phyloP scores from a whole-genome alignment of 1,139 yeast species.

The Yamadazyma pseudoaaseri region DNA sequence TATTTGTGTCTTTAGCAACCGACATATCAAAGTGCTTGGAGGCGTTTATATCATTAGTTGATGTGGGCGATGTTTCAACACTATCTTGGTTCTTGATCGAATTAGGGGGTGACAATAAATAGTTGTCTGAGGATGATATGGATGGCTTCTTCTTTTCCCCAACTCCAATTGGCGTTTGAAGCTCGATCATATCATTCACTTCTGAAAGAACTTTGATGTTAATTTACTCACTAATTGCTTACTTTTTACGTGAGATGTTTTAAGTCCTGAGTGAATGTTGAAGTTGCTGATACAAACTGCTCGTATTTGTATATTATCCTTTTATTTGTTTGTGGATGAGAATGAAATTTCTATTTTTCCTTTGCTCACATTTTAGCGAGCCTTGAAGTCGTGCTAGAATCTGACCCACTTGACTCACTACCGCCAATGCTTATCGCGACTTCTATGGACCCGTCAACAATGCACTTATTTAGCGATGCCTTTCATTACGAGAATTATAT shows the following conservation, averaged over 20 bases:
- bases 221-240: too few species aligned
- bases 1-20: not conserved
- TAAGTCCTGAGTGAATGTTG: too few species aligned
- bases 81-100: constrained; percentile 22
- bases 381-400: too few species aligned
- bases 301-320: too few species aligned
- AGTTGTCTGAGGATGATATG: constrained; percentile 14
- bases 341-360: not conserved
- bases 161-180: not conserved
- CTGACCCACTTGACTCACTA: too few species aligned
- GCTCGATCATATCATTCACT: constrained; percentile 5
- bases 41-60: constrained; percentile 12
- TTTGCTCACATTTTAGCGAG: not conserved
- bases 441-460: too few species aligned
- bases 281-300: too few species aligned
- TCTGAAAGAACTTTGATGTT: not conserved
- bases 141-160: constrained; percentile 9
- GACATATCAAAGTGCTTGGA: constrained; percentile 1
- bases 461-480: too few species aligned
- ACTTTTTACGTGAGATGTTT: too few species aligned
- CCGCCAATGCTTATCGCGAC: too few species aligned
- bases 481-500: too few species aligned
- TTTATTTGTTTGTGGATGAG: not conserved
- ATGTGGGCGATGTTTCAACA: constrained; percentile 36
- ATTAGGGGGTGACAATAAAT: constrained; percentile 27